These are phyloP conservation scores for Lentinula sp. DNA, from an alignment of 768 basidiomycete genomes.

Conservation along the genomic window DNA sequence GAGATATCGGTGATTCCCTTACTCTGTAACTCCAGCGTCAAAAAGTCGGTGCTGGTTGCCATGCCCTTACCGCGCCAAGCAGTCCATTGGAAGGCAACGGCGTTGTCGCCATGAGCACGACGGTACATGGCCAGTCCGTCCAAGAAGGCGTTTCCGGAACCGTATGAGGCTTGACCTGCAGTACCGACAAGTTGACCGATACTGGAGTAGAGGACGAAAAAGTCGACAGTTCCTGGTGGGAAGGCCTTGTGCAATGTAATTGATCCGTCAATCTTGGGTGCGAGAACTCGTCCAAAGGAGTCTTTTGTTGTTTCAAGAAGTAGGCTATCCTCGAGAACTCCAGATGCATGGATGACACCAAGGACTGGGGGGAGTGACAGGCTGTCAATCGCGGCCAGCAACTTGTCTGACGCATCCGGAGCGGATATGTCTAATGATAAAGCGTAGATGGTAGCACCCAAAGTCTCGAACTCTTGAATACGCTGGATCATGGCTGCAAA, in stretches of 20 bases:
- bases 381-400: background rate
- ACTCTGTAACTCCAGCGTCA: background rate
- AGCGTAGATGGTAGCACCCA: background rate
- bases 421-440: background rate
- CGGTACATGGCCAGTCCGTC: conserved; percentile 2
- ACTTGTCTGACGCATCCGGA: background rate
- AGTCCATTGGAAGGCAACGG: conserved; percentile 3
- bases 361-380: background rate
- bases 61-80: conserved; percentile 1
- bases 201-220: background rate
- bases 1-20: conserved; percentile 2
- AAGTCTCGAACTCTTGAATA: background rate
- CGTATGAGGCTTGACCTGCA: background rate
- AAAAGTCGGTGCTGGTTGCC: background rate
- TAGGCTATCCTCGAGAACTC: background rate
- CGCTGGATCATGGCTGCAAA: background rate
- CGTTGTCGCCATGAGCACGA: background rate
- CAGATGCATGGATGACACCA: conserved; percentile 1
- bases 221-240: conserved; percentile 1
- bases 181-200: conserved; percentile 1
- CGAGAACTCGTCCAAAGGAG: background rate
- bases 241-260: background rate
- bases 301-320: background rate
- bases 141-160: background rate
- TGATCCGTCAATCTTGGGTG: background rate